phyloP scores from a whole-genome alignment of 805 yeast species.

The Lipomyces anomalus region DNA sequence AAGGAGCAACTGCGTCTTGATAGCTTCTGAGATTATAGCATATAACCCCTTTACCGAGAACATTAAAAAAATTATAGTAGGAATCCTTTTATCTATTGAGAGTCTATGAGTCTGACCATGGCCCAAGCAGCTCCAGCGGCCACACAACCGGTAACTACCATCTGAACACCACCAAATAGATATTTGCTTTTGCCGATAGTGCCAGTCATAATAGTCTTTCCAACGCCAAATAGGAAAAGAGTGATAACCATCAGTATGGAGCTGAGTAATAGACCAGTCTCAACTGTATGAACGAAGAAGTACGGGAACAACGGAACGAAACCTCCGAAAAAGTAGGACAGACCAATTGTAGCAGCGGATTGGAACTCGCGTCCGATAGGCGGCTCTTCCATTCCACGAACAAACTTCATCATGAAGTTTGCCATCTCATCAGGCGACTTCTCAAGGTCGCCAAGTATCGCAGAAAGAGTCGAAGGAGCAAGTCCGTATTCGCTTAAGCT shows the following conservation, averaged over 20 bases:
- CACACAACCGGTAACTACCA: slow-evolving; percentile 92
- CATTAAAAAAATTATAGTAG: too few species aligned
- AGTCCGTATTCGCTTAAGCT: slow-evolving; percentile 65
- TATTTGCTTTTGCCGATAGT: slow-evolving; percentile 20
- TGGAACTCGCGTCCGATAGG: slow-evolving; percentile 85
- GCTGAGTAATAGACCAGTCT: slow-evolving; percentile 67
- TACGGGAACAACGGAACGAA: slow-evolving; percentile 87
- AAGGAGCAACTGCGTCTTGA: too few species aligned
- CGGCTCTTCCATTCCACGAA: slow-evolving; percentile 92
- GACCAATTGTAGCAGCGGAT: slow-evolving; percentile 85
- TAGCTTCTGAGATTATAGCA: too few species aligned
- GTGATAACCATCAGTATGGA: slow-evolving; percentile 80
- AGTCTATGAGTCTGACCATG: slow-evolving; percentile 71
- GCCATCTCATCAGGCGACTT: slow-evolving; percentile 71
- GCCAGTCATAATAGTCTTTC: slow-evolving; percentile 78
- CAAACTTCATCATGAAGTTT: slow-evolving; percentile 74
- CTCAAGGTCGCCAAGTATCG: slow-evolving; percentile 73
- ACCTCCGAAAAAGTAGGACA: slow-evolving; percentile 86
- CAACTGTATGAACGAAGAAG: slow-evolving; percentile 72
- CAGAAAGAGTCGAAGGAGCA: slow-evolving; percentile 63
- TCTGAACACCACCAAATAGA: slow-evolving; percentile 75
- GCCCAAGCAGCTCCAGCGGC: slow-evolving; percentile 98
- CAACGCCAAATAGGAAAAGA: slow-evolving; percentile 77
- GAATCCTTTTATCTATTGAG: slow-evolving; percentile 17
- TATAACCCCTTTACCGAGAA: too few species aligned